Percentiles rank a stretch among this genome's conserved stretches.
Conservation (phyloP, 352 stramenopile genomes). For the Aphanomyces astaci region DNA sequence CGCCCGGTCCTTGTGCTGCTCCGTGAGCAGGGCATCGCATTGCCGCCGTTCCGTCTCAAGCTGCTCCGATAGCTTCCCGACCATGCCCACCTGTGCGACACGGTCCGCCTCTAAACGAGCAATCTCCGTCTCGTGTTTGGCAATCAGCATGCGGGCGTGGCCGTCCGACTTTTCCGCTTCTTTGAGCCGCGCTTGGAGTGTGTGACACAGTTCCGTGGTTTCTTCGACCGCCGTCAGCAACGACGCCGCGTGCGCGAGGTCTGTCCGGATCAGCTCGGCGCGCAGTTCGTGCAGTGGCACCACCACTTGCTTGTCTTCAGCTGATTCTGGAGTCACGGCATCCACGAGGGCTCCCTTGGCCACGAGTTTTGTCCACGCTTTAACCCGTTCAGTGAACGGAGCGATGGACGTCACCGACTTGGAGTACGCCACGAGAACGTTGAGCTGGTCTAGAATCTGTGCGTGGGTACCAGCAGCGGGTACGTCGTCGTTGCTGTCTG, state of each 20-base stretch:
- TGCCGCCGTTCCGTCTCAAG: conserved; percentile 63
- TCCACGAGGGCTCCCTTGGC: conserved; percentile 70
- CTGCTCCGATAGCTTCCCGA: conserved; percentile 44
- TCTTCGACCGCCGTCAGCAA: conserved; percentile 53
- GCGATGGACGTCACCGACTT: conserved; percentile 36
- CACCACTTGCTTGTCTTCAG: conserved; percentile 20
- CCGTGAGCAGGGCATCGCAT: conserved; percentile 59
- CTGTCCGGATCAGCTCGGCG: conserved; percentile 60
- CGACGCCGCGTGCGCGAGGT: conserved; percentile 52
- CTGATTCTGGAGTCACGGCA: conserved; percentile 42
- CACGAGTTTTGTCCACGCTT: conserved; percentile 61
- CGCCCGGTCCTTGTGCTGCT: conserved; percentile 78
- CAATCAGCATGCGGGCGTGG: conserved; percentile 64
- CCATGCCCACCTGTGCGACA: conserved; percentile 32
- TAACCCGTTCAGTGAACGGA: conserved; percentile 57
- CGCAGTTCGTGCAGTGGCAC: conserved; percentile 64
- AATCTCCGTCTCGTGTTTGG: conserved; percentile 72
- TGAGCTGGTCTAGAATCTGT: conserved; percentile 34
- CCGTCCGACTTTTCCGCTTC: conserved; percentile 68
- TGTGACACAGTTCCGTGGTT: conserved; percentile 55
- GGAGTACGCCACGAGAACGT: conserved; percentile 37
- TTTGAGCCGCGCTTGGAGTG: conserved; percentile 53
- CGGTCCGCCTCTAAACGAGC: conserved; percentile 42
- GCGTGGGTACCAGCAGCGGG: conserved; percentile 32
- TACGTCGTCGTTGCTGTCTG: conserved; percentile 47